These are phyloP conservation scores for Tagetes erecta DNA, from an alignment of 129 eudicot genomes.

Conservation along the genomic window DNA sequence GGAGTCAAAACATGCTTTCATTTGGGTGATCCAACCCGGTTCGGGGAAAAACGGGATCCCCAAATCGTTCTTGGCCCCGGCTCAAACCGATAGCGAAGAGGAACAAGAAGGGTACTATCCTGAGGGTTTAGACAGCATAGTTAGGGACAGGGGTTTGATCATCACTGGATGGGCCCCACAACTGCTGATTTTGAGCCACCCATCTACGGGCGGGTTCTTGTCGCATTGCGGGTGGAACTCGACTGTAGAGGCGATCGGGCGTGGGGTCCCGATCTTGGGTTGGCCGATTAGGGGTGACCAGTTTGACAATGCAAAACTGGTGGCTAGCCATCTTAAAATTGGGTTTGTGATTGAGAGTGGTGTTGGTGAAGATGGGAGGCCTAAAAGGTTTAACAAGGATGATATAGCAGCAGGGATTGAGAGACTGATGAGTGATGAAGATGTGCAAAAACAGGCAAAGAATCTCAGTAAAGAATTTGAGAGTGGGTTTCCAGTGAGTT, in stretches of 20 bases:
- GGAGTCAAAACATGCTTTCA: conserved; percentile 47
- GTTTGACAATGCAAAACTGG: conserved; percentile 53
- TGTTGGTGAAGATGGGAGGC: conserved; percentile 27
- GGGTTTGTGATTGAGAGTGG: conserved; percentile 38
- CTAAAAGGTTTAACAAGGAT: conserved; percentile 41
- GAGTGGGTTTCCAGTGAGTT: conserved; percentile 58
- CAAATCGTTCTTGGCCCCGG: conserved; percentile 34
- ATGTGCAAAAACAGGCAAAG: conserved; percentile 44
- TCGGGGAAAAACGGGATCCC: conserved; percentile 60
- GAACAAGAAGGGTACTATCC: conserved; percentile 67
- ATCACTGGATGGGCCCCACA: conserved; percentile 91
- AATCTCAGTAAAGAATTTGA: conserved; percentile 35
- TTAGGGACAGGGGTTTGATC: conserved; percentile 52
- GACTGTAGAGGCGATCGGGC: conserved; percentile 66
- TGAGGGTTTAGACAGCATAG: conserved; percentile 48
- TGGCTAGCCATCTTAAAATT: conserved; percentile 48
- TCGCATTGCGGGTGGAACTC: conserved; percentile 97
- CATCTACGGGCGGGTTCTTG: conserved; percentile 69
- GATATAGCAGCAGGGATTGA: conserved; percentile 53
- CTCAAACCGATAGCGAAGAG: conserved; percentile 28
- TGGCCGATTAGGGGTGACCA: conserved; percentile 91
- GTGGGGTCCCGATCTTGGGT: conserved; percentile 67
- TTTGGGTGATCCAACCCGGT: conserved; percentile 74
- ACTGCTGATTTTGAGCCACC: conserved; percentile 66
- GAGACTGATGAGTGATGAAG: conserved; percentile 54